A percentile compares a stretch with the other conserved stretches of the same genome.
These are phyloP conservation scores for Inga laurina DNA, from an alignment of 306 rosid species.

Conservation along the genomic window DNA sequence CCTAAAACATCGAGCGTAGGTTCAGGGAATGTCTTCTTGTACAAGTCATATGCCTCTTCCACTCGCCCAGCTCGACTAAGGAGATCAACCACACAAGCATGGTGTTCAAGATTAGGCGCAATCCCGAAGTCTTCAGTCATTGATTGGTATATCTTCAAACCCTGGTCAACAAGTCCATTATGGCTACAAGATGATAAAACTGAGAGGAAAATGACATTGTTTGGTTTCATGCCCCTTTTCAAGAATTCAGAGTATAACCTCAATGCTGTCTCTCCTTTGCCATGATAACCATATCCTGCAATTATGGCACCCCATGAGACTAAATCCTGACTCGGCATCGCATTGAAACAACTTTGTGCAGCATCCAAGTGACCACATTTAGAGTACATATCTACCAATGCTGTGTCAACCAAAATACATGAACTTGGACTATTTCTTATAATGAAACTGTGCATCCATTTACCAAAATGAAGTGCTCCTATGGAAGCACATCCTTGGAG, in stretches of 20 bases:
- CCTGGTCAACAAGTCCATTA: conserved; percentile 64
- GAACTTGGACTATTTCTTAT: conserved; percentile 55
- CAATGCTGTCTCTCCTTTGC: conserved; percentile 65
- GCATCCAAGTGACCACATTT: conserved; percentile 69
- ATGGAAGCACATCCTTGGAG: conserved; percentile 78
- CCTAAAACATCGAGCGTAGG: conserved; percentile 61
- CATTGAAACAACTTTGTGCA: conserved; percentile 65
- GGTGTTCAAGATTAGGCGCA: conserved; percentile 65
- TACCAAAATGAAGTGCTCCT: conserved; percentile 68
- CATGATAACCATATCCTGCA: conserved; percentile 73
- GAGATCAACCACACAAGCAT: conserved; percentile 75
- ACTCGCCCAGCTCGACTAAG: conserved; percentile 75
- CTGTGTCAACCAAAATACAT: conserved; percentile 69
- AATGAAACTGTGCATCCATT: conserved; percentile 61
- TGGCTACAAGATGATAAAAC: conserved; percentile 81
- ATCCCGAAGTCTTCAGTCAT: conserved; percentile 64
- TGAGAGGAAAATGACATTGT: conserved; percentile 71
- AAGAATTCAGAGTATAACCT: conserved; percentile 57
- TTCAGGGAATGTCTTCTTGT: conserved; percentile 47
- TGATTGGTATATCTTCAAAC: conserved; percentile 64
- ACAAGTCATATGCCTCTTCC: conserved; percentile 64
- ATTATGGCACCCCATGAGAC: conserved; percentile 82
- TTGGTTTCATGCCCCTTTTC: conserved; percentile 55
- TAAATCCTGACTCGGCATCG: conserved; percentile 54
- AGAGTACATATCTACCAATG: conserved; percentile 80